These are phyloP conservation scores for Ochromonas danica DNA, from an alignment of 108 stramenopile species.

Conservation along the genomic window DNA sequence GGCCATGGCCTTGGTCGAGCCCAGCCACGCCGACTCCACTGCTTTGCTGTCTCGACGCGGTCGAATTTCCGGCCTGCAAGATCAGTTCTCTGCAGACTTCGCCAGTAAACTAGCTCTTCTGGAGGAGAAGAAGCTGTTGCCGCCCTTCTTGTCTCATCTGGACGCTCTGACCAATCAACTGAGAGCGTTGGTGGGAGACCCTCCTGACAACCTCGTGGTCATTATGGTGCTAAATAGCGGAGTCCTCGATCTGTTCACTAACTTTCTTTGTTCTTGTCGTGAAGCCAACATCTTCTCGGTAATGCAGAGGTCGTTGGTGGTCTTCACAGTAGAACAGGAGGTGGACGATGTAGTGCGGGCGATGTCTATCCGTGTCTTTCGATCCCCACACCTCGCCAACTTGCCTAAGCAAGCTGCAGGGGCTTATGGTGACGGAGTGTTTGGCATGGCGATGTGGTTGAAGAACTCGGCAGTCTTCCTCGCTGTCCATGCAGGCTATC, in stretches of 20 bases:
- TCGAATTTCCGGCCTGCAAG: not conserved
- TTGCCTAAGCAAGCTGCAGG: constrained; percentile 1
- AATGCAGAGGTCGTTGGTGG: not conserved
- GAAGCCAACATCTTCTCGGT: not conserved
- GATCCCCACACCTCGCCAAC: not conserved
- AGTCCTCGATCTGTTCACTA: constrained; percentile 11
- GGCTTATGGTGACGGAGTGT: constrained; percentile 16
- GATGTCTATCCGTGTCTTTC: not conserved
- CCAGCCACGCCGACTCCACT: not conserved
- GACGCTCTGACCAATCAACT: not conserved
- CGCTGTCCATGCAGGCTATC: not conserved
- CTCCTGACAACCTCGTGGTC: not conserved
- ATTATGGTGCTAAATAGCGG: constrained; percentile 34
- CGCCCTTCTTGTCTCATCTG: not conserved
- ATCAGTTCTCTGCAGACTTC: not conserved
- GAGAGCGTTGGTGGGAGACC: not conserved
- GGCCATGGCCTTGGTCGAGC: not conserved
- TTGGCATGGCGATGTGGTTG: constrained; percentile 37
- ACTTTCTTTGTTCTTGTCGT: constrained; percentile 26
- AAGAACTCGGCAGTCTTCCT: constrained; percentile 30
- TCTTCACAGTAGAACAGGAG: not conserved
- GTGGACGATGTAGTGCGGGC: not conserved
- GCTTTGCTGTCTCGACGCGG: not conserved
- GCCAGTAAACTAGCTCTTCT: not conserved
- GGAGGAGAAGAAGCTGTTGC: not conserved